These are phyloP conservation scores for Leccinellum luteum DNA, from an alignment of 768 basidiomycete genomes.

Conservation along the genomic window DNA sequence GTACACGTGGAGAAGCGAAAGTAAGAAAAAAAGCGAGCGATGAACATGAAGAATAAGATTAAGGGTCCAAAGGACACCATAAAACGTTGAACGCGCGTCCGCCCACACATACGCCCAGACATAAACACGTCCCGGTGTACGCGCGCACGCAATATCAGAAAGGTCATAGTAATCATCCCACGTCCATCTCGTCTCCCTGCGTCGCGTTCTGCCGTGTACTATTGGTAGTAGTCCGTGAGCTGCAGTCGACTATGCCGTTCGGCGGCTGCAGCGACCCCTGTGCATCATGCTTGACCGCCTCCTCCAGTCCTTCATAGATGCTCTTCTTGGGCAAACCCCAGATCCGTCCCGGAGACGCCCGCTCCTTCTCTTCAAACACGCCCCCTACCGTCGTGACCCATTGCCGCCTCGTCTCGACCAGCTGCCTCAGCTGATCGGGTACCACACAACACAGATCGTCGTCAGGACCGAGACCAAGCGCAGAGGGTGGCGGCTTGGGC, in stretches of 20 bases:
- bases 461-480: conserved; percentile 66
- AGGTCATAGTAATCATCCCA: conserved; percentile 43
- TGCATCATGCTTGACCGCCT: conserved; percentile 48
- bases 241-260: conserved; percentile 14
- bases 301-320: conserved; percentile 73
- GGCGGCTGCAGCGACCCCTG: conserved; percentile 21
- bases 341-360: conserved; percentile 60
- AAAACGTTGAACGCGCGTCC: not conserved
- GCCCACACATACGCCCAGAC: not conserved
- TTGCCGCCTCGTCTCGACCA: conserved; percentile 72
- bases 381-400: conserved; percentile 78
- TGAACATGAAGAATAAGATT: not conserved
- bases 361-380: conserved; percentile 74
- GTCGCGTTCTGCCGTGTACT: conserved; percentile 41
- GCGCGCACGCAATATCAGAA: not conserved
- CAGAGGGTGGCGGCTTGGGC: conserved; percentile 66
- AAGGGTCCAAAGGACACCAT: not conserved
- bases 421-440: conserved; percentile 62
- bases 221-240: conserved; percentile 27
- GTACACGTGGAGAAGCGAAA: not conserved
- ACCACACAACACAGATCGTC: conserved; percentile 62
- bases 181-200: conserved; percentile 63
- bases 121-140: not conserved
- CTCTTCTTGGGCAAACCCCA: conserved; percentile 77
- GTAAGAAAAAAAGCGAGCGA: not conserved